Evolutionary conservation across 2,329 filamentous ascomycete genomes (phyloP).

Genomic region (Aureobasidium subglaciale): DNA sequence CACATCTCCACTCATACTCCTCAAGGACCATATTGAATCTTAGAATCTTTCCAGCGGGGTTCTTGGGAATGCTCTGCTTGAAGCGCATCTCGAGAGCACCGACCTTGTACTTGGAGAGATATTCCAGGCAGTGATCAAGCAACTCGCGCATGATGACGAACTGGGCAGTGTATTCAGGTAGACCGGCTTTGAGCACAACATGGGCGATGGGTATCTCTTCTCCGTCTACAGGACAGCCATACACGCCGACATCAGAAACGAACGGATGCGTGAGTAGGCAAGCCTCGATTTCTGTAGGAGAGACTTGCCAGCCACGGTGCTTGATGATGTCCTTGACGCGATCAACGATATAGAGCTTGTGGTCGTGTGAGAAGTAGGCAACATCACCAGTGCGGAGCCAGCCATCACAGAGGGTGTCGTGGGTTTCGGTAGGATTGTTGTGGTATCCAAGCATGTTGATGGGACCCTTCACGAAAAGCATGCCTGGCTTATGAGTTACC

Average conservation of each 20-base stretch:
- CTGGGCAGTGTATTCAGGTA: not conserved
- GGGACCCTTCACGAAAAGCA: slow-evolving; percentile 34
- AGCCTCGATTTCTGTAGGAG: slow-evolving; percentile 28
- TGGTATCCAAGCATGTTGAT: slow-evolving; percentile 37
- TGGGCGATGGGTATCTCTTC: slow-evolving; percentile 20
- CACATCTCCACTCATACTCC: not conserved
- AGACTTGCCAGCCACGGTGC: slow-evolving; percentile 29
- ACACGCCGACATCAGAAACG: slow-evolving; percentile 23
- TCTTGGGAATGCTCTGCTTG: slow-evolving; percentile 27
- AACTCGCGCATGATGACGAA: slow-evolving; percentile 26
- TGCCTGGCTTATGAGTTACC: slow-evolving; percentile 30
- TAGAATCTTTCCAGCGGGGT: slow-evolving; percentile 27
- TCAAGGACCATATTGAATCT: slow-evolving; percentile 13
- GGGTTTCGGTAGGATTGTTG: slow-evolving; percentile 24
- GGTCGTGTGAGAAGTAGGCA: slow-evolving; percentile 23
- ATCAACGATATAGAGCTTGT: slow-evolving; percentile 28
- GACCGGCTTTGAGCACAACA: slow-evolving; percentile 15
- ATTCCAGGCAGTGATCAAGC: slow-evolving; percentile 15
- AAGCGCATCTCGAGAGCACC: slow-evolving; percentile 20
- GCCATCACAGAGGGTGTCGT: slow-evolving; percentile 18
- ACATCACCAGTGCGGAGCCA: slow-evolving; percentile 35
- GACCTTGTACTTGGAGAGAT: slow-evolving; percentile 33
- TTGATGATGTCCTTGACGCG: slow-evolving; percentile 30
- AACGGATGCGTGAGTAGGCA: slow-evolving; percentile 21
- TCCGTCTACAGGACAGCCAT: slow-evolving; percentile 16